Conservation (phyloP, 1,284 basidiomycete genomes). For the Volvariella surrecta region DNA sequence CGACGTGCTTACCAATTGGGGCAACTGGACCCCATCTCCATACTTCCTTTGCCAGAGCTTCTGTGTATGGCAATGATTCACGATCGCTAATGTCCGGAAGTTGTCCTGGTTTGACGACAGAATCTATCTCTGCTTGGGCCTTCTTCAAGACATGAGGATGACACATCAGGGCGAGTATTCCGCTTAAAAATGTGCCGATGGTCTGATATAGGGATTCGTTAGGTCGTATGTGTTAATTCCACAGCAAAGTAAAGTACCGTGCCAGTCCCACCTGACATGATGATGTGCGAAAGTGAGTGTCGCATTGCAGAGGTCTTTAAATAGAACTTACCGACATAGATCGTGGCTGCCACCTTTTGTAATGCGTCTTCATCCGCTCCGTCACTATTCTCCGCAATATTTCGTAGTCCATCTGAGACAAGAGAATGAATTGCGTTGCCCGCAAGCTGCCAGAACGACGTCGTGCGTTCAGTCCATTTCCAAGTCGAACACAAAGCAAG, state of each 20-base stretch:
- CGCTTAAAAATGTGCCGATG: conserved; percentile 17
- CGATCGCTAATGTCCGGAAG: conserved; percentile 29
- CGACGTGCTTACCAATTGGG: conserved; percentile 17
- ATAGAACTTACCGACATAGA: conserved; percentile 13
- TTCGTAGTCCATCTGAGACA: too few relatives aligned
- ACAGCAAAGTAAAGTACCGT: conserved; percentile 2
- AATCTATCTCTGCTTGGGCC: conserved; percentile 32
- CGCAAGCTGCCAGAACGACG: too few relatives aligned
- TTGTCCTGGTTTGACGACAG: conserved; percentile 21
- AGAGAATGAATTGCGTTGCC: too few relatives aligned
- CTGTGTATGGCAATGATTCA: conserved; percentile 27
- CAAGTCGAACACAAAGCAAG: too few relatives aligned
- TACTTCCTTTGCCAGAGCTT: conserved; percentile 27
- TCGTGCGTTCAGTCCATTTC: too few relatives aligned
- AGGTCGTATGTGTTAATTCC: too few relatives aligned
- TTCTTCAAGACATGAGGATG: conserved; percentile 27
- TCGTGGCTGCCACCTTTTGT: conserved; percentile 10
- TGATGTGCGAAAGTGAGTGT: not conserved
- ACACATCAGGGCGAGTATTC: conserved; percentile 24
- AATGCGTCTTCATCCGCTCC: conserved; percentile 9
- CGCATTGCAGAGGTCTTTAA: not conserved
- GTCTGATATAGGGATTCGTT: too few relatives aligned
- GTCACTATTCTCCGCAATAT: not conserved
- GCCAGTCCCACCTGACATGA: conserved; percentile 9
- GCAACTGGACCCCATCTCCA: conserved; percentile 25